Percentiles rank a stretch among this genome's conserved stretches.
These are phyloP conservation scores for Leptographium radiaticola DNA, from an alignment of 2,329 filamentous ascomycete species.

Conservation along the genomic window DNA sequence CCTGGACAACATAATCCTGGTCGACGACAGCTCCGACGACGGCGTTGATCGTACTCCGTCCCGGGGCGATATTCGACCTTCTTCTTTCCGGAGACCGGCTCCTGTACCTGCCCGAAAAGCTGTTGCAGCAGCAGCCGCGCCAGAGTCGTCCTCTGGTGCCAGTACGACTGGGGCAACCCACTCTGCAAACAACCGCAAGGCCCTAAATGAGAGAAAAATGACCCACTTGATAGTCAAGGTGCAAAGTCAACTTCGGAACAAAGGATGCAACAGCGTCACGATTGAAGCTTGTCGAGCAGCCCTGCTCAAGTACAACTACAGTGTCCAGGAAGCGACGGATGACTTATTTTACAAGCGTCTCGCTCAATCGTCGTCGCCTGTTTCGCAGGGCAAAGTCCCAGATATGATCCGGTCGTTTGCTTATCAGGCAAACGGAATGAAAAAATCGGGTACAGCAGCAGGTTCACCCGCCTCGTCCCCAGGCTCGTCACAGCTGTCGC, in stretches of 20 bases:
- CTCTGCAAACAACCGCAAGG: background rate
- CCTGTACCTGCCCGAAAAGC: background rate
- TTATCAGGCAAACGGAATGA: slow-evolving; percentile 3
- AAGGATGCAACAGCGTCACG: background rate
- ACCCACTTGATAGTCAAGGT: slow-evolving; percentile 5
- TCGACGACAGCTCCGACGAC: slow-evolving; percentile 41
- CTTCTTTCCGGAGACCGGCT: slow-evolving; percentile 31
- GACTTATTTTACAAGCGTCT: slow-evolving; percentile 7
- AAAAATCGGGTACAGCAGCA: background rate
- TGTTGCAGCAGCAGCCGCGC: background rate
- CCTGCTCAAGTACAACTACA: slow-evolving; percentile 6
- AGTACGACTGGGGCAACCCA: background rate
- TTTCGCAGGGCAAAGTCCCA: slow-evolving; percentile 1
- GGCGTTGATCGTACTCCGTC: slow-evolving; percentile 30
- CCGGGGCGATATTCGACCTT: slow-evolving; percentile 50
- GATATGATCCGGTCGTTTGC: slow-evolving; percentile 11
- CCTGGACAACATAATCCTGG: slow-evolving; percentile 26
- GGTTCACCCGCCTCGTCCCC: background rate
- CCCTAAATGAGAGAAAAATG: slow-evolving; percentile 6
- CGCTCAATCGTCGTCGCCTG: background rate
- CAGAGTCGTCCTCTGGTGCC: background rate
- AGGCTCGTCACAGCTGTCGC: slow-evolving; percentile 5
- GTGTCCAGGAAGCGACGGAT: slow-evolving; percentile 5
- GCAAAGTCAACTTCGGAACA: slow-evolving; percentile 4
- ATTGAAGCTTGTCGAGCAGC: slow-evolving; percentile 3